These are phyloP conservation scores for Danielozyma ontarioensis DNA, from an alignment of 805 yeast genomes.

Conservation along the genomic window DNA sequence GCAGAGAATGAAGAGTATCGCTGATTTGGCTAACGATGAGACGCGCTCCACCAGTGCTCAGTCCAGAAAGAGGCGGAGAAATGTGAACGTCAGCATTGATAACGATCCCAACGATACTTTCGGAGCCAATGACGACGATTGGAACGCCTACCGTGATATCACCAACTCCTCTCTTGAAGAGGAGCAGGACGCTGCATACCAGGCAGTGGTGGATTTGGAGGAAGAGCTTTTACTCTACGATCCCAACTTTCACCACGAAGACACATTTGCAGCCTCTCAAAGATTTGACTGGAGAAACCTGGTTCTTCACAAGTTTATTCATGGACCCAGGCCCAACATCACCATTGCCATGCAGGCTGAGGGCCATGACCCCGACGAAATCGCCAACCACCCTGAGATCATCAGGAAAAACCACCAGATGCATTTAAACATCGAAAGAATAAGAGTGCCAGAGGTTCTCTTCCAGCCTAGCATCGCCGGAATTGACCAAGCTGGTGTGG, in stretches of 20 bases:
- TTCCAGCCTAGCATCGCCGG: conserved; percentile 95
- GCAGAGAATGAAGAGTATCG: conserved; percentile 84
- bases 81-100: conserved; percentile 63
- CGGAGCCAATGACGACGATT: conserved; percentile 94
- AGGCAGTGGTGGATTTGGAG: conserved; percentile 57
- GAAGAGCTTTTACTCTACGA: conserved; percentile 74
- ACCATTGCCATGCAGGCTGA: conserved; percentile 43
- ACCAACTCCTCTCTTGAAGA: conserved; percentile 74
- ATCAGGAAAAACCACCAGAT: conserved; percentile 86
- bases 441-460: conserved; percentile 85
- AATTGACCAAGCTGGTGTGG: conserved; percentile 90
- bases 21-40: conserved; percentile 77
- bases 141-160: conserved; percentile 86
- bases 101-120: conserved; percentile 91
- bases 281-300: conserved; percentile 79
- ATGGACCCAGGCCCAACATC: conserved; percentile 87
- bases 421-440: conserved; percentile 85
- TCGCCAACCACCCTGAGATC: conserved; percentile 52
- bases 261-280: conserved; percentile 68
- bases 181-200: conserved; percentile 69
- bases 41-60: conserved; percentile 43
- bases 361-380: conserved; percentile 37
- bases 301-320: conserved; percentile 71
- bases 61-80: conserved; percentile 39
- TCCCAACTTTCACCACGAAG: conserved; percentile 80